A percentile compares a stretch with the other conserved stretches of the same genome.
Evolutionary conservation across 2,329 filamentous ascomycete genomes (phyloP).

Genomic region (Claviceps quebecensis): DNA sequence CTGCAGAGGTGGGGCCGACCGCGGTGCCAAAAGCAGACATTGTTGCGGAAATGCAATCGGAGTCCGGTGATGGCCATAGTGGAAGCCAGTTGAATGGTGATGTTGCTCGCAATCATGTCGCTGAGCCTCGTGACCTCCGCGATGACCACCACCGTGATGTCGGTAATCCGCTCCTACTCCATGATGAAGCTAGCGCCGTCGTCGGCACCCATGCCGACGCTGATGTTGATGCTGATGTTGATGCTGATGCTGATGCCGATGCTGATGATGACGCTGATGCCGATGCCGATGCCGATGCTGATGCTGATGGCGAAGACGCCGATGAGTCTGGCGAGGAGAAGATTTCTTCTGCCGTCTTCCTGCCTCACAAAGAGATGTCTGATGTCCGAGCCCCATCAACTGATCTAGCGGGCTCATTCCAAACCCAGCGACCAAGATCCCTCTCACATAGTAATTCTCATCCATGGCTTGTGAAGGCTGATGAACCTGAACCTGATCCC

Average conservation of each 20-base stretch:
- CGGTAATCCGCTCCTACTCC: conserved; percentile 3
- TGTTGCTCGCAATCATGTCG: no score
- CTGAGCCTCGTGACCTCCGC: neutral
- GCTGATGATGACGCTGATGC: neutral
- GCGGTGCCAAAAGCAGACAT: conserved; percentile 13
- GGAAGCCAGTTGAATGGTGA: conserved; percentile 20
- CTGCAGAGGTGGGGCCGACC: conserved; percentile 13
- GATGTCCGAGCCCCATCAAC: conserved; percentile 17
- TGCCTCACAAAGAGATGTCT: conserved; percentile 54
- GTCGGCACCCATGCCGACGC: conserved; percentile 3
- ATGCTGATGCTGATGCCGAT: conserved; percentile 5
- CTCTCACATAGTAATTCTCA: conserved; percentile 24
- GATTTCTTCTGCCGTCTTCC: conserved; percentile 73
- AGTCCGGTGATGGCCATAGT: conserved; percentile 24
- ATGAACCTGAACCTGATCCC: conserved; percentile 28
- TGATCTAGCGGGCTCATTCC: conserved; percentile 23
- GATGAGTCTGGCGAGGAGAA: conserved; percentile 66
- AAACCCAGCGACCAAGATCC: conserved; percentile 33
- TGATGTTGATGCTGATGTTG: conserved; percentile 9
- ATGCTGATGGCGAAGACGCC: conserved; percentile 20
- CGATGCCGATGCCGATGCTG: neutral
- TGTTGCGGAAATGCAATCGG: conserved; percentile 19
- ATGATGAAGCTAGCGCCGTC: neutral
- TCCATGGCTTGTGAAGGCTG: conserved; percentile 45
- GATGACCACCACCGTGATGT: conserved; percentile 14